Conservation (phyloP, 345 rosid species). For the Aegle marmelos region DNA sequence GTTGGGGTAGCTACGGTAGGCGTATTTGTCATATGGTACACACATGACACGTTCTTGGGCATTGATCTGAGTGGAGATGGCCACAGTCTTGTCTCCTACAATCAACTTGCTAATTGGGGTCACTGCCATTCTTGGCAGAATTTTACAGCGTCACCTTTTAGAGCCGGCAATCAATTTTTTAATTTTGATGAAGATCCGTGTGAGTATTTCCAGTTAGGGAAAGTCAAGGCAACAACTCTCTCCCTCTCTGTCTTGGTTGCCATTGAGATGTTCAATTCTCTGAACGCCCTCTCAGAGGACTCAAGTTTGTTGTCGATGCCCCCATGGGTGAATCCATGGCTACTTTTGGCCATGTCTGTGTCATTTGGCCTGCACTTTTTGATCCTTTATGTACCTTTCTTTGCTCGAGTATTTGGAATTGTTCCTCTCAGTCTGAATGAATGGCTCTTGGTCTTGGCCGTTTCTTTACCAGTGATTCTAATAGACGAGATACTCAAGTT, state of each 20-base stretch:
- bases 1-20: slow-evolving; percentile 96
- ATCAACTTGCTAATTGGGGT: slow-evolving; percentile 84
- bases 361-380: slow-evolving; percentile 83
- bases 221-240: slow-evolving; percentile 85
- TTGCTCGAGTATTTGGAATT: slow-evolving; percentile 75
- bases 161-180: slow-evolving; percentile 63
- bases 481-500: slow-evolving; percentile 84
- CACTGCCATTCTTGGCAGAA: slow-evolving; percentile 73
- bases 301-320: slow-evolving; percentile 86
- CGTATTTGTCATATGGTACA: slow-evolving; percentile 89
- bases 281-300: slow-evolving; percentile 92
- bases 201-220: slow-evolving; percentile 77
- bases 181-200: slow-evolving; percentile 64
- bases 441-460: slow-evolving; percentile 83
- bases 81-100: slow-evolving; percentile 76
- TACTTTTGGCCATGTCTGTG: slow-evolving; percentile 75
- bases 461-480: slow-evolving; percentile 74
- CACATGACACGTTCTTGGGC: slow-evolving; percentile 64
- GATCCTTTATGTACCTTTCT: slow-evolving; percentile 84
- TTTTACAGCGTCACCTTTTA: slow-evolving; percentile 67
- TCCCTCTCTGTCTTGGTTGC: slow-evolving; percentile 91
- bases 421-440: slow-evolving; percentile 86
- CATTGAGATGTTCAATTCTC: slow-evolving; percentile 96
- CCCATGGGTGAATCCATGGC: slow-evolving; percentile 92
- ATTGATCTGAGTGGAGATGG: slow-evolving; percentile 94